Conservation (phyloP, 768 basidiomycete species). For the Candolleomyces aberdarensis region DNA sequence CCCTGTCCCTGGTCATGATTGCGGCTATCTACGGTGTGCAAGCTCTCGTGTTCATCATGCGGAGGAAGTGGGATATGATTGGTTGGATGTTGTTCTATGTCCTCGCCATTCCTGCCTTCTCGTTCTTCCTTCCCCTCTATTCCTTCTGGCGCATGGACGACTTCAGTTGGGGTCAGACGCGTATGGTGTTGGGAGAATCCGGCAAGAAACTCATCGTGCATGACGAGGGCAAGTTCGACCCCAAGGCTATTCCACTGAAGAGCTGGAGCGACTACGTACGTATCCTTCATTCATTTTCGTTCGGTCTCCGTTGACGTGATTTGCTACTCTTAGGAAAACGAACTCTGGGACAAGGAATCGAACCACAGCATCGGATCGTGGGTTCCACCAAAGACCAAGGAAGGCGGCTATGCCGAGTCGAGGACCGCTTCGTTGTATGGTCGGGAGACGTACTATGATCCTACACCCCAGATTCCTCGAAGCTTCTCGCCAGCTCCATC, state of each 20-base stretch:
- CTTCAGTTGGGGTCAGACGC: conserved; percentile 94
- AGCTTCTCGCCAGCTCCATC: conserved; percentile 74
- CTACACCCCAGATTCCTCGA: conserved; percentile 25
- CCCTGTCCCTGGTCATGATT: conserved; percentile 87
- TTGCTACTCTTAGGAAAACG: conserved; percentile 65
- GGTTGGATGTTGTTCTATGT: conserved; percentile 98
- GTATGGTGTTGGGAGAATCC: conserved; percentile 88
- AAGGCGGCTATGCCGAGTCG: conserved; percentile 70
- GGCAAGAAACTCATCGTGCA: conserved; percentile 97
- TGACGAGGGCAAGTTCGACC: conserved; percentile 98
- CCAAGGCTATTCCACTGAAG: conserved; percentile 88
- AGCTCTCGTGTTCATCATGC: conserved; percentile 85
- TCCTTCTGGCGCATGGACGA: conserved; percentile 99
- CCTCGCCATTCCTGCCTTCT: conserved; percentile 89
- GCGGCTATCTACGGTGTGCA: conserved; percentile 94
- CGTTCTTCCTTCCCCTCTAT: conserved; percentile 89
- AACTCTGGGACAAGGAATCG: conserved; percentile 96
- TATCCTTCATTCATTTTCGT: conserved; percentile 9
- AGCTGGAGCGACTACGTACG: conserved; percentile 94
- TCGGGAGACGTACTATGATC: conserved; percentile 84
- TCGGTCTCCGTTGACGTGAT: background rate
- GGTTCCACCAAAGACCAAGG: conserved; percentile 68
- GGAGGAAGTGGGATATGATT: conserved; percentile 98
- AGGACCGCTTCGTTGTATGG: conserved; percentile 81
- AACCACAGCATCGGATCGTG: conserved; percentile 94